phyloP scores from a whole-genome alignment of 2,329 filamentous ascomycete genomes.

The Fonsecaea nubica region DNA sequence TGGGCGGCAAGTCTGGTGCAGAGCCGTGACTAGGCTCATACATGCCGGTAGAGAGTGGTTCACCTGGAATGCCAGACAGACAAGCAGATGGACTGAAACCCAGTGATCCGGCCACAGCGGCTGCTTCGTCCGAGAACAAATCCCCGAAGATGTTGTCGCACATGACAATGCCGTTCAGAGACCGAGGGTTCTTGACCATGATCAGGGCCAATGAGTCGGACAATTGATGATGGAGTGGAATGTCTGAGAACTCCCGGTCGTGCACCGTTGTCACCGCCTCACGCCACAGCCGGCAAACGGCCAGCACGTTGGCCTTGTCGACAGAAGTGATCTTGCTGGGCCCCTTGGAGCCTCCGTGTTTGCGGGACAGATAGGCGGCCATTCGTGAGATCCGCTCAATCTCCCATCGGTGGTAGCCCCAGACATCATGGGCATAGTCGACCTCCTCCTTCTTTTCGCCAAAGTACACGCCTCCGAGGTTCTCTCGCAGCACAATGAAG shows the following conservation, averaged over 20 bases:
- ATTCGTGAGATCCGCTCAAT: slow-evolving; percentile 82
- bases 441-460: slow-evolving; percentile 48
- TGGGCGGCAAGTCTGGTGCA: slow-evolving; percentile 58
- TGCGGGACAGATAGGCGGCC: slow-evolving; percentile 76
- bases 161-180: slow-evolving; percentile 83
- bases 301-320: slow-evolving; percentile 93
- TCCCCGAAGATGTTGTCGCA: slow-evolving; percentile 92
- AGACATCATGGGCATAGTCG: slow-evolving; percentile 69
- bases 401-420: slow-evolving; percentile 81
- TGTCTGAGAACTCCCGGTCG: slow-evolving; percentile 79
- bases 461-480: slow-evolving; percentile 59
- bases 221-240: slow-evolving; percentile 81
- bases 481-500: slow-evolving; percentile 59
- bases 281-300: slow-evolving; percentile 83
- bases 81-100: slow-evolving; percentile 86
- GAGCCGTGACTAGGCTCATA: slow-evolving; percentile 89
- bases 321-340: slow-evolving; percentile 79
- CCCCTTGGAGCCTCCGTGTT: slow-evolving; percentile 61
- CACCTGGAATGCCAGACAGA: slow-evolving; percentile 74
- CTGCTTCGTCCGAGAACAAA: slow-evolving; percentile 90
- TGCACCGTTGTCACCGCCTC: slow-evolving; percentile 82
- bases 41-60: slow-evolving; percentile 70
- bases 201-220: slow-evolving; percentile 92
- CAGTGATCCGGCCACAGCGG: slow-evolving; percentile 84
- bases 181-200: slow-evolving; percentile 85